A percentile compares a stretch with the other conserved stretches of the same genome.
These are phyloP conservation scores for Glonium stellatum DNA, from an alignment of 495 filamentous ascomycete species.

Conservation along the genomic window DNA sequence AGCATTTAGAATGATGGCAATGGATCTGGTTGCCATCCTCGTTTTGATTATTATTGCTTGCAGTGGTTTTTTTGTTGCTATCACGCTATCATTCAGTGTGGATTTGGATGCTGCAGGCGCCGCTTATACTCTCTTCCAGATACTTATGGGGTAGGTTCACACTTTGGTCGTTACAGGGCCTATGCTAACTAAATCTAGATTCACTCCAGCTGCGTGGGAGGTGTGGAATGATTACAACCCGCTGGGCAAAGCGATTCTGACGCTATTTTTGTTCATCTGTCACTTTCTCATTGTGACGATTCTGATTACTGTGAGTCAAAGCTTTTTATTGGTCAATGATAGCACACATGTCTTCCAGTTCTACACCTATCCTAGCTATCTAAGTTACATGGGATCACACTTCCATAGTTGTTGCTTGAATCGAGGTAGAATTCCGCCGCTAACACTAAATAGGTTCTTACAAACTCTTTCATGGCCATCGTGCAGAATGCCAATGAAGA, in stretches of 20 bases:
- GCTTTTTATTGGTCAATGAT: too few species aligned
- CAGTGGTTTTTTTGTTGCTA: slow-evolving; percentile 91
- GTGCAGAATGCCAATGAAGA: slow-evolving; percentile 87
- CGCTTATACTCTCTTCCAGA: slow-evolving; percentile 86
- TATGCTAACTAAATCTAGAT: slow-evolving; percentile 28
- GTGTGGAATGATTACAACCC: slow-evolving; percentile 72
- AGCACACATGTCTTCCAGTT: too few species aligned
- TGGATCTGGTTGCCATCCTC: slow-evolving; percentile 77
- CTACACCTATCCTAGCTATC: too few species aligned
- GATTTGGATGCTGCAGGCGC: slow-evolving; percentile 56
- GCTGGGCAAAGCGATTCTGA: slow-evolving; percentile 66
- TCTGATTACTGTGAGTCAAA: slow-evolving; percentile 58
- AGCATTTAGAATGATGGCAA: slow-evolving; percentile 85
- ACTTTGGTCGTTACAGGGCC: too few species aligned
- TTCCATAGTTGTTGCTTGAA: too few species aligned
- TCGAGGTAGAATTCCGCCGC: too few species aligned
- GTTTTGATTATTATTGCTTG: slow-evolving; percentile 76
- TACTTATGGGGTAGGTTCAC: slow-evolving; percentile 59
- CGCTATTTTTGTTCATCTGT: slow-evolving; percentile 81
- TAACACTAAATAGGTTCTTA: slow-evolving; percentile 45
- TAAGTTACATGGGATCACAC: too few species aligned
- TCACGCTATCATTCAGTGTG: slow-evolving; percentile 69
- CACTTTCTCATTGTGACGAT: slow-evolving; percentile 94
- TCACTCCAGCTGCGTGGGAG: slow-evolving; percentile 66
- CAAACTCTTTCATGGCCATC: slow-evolving; percentile 90